Percentiles rank a stretch among this genome's conserved stretches.
Evolutionary conservation across 2,329 filamentous ascomycete species (phyloP).

Genomic region (Endocalyx cinctus): DNA sequence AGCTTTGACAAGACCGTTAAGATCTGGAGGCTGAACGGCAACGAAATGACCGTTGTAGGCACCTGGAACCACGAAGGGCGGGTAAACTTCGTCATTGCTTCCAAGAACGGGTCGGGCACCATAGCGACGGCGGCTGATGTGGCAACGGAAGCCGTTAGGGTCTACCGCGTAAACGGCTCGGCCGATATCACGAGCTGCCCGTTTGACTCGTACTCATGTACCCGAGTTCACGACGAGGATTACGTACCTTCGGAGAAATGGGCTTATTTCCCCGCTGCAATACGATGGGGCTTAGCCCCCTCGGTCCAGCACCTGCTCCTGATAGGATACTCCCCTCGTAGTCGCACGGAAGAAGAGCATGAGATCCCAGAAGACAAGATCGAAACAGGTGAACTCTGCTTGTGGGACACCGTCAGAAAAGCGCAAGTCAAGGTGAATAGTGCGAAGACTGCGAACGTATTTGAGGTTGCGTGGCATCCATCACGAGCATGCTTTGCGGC

Average conservation of each 20-base stretch:
- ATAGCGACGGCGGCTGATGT: conserved; percentile 59
- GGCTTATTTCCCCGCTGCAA: conserved; percentile 59
- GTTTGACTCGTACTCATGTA: conserved; percentile 27
- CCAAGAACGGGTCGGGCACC: conserved; percentile 40
- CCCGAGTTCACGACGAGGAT: conserved; percentile 25
- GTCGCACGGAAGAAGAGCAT: conserved; percentile 45
- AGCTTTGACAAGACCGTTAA: conserved; percentile 61
- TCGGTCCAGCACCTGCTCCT: conserved; percentile 48
- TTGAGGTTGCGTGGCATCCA: conserved; percentile 62
- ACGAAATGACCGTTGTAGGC: conserved; percentile 38
- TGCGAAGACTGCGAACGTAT: conserved; percentile 55
- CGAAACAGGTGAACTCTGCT: conserved; percentile 55
- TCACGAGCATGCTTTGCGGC: conserved; percentile 47
- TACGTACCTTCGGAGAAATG: conserved; percentile 42
- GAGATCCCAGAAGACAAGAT: conserved; percentile 55
- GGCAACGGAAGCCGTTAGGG: conserved; percentile 46
- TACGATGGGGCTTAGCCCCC: conserved; percentile 53
- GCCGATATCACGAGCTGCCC: conserved; percentile 7
- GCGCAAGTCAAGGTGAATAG: conserved; percentile 44
- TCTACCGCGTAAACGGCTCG: conserved; percentile 42
- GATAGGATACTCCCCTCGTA: conserved; percentile 60
- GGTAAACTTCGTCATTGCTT: conserved; percentile 59
- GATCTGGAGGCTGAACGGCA: conserved; percentile 46
- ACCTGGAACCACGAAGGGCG: conserved; percentile 55
- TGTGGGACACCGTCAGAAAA: conserved; percentile 50